Percentiles rank a stretch among this genome's conserved stretches.
Conservation (phyloP, 768 basidiomycete genomes). For the Amyloporia xantha region DNA sequence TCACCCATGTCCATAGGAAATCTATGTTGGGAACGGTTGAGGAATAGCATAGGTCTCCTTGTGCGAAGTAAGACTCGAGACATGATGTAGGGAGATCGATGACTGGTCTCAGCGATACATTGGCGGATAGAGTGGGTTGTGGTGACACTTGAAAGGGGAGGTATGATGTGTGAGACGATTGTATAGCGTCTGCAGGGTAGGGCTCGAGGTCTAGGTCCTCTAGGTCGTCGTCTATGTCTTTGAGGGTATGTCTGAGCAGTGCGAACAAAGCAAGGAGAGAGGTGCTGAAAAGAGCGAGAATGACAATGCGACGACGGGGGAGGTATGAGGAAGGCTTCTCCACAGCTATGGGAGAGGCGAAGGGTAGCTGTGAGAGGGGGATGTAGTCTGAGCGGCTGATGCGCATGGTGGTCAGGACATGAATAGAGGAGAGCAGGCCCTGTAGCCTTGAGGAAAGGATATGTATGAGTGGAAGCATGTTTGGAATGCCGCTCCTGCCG, state of each 20-base stretch:
- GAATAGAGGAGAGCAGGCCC: neutral
- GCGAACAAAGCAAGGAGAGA: neutral
- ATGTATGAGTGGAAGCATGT: neutral
- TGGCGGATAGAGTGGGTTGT: neutral
- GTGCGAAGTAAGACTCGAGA: conserved; percentile 18
- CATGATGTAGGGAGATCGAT: conserved; percentile 11
- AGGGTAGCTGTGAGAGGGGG: neutral
- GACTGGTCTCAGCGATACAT: neutral
- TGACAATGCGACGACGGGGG: neutral
- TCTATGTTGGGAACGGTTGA: conserved; percentile 17
- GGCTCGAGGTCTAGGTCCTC: neutral
- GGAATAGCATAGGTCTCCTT: conserved; percentile 16
- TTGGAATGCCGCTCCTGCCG: neutral
- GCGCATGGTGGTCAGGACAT: neutral
- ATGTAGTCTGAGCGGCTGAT: neutral
- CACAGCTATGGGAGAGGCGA: neutral
- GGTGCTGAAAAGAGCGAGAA: neutral
- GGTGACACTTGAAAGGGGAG: neutral
- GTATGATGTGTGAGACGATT: neutral
- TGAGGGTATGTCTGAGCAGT: neutral
- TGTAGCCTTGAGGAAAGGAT: neutral
- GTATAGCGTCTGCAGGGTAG: neutral
- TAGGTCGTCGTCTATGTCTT: neutral
- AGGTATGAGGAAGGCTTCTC: neutral
- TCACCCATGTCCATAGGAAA: conserved; percentile 29